Base-by-base conservation (phyloP, 2,329 filamentous ascomycete genomes). In the Chaetothyriales sp. region DNA sequence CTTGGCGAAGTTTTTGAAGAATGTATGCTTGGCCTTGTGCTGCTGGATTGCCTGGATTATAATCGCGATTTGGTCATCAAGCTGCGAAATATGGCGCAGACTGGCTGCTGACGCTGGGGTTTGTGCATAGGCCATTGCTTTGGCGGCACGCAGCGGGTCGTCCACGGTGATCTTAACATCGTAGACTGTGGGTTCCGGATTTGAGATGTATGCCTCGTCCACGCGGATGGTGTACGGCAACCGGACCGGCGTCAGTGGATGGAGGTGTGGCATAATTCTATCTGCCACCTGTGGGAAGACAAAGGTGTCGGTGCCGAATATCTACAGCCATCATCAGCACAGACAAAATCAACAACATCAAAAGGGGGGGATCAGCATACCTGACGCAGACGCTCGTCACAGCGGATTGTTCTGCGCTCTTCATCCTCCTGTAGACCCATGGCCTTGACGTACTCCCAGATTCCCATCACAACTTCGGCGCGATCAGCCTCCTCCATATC, bases 371-470 rank as follows among this genome's bases (percentile, higher is more conserved):
- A 18, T 43, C 39, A 36, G 66, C 78, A 63, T 70, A 94, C 87
- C 67, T 79, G 79, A 69, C 78, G 83, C 49, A 98, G 67, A 46
- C 82, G 75, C 44, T 89, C 83, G 63, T 98, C 90, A 63, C 92
- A 96, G 42, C 86, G 83, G 60, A 98, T 90, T 54, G 85, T 84
- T 55, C 92, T 79, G 71, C 92, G 92, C 65, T 98, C 92, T 53
- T 96, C 90, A 57, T 95, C 89, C 64, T 95, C 90, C 65, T 94
- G 87, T 46, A 98, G 72, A 18, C 83, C 81, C 73, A 86, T 84
- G 18, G 85, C 75, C 59, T 86, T 83, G 58, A 95, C 85, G 62
- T 98, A 98, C 64, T 95, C 89, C 87, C 89, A 98, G 28, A 98
- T 77, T 12, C 85, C 89, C 74, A 93, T 86, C 25, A 95, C 81